Base-by-base conservation (phyloP, 2,329 filamentous ascomycete genomes). In the Periconia sp. region DNA sequence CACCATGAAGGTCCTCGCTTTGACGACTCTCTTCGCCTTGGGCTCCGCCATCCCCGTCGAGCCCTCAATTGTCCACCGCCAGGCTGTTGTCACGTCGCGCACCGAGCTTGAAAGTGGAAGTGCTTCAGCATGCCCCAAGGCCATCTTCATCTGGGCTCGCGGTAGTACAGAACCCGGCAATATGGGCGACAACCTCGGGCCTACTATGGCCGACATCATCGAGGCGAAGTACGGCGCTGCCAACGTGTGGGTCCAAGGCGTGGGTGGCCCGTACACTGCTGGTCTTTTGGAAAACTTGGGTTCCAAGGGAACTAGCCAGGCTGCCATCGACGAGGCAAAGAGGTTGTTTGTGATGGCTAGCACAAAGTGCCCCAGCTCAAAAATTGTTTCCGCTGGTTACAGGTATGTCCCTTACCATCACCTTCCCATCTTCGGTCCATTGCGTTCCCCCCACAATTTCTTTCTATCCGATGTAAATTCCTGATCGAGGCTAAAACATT, bases 311-410 rank as follows among this genome's bases (percentile, higher is more conserved):
- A 70, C 70, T 2, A 68, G 68, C 15, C 52, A 55, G 14, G 58
- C 56, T 2, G 70, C 72, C 37, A 73, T 76, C 20, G 54, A 57
- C 7, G 65, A 72, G 49, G 72, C 72, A 52, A 62, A 65, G n/a
- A 53, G 62, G 1, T 64, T 76, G 15, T 70, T 77, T 60, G 65
- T 65, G 10, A 48, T 69, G 40, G 75, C 72, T 3, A 70, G 70
- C 43, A 60, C 56, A 6, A 71, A 75, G 41, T 77, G 76, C 56
- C 73, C 74, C 6, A 52, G 64, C 52, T 71, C 73, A 6, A 65
- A 64, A 14, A 60, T 78, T 42, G 69, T 77, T 15, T 67, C 70
- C 15, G 73, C 73, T 17, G 76, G 75, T 6, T 78, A 77, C 59
- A 75, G 71, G 64, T 76, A 72, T 37, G 72, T 68, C 11, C 33